These are phyloP conservation scores for Spergularia marina DNA, from an alignment of 148 eudicot species.

Conservation along the genomic window DNA sequence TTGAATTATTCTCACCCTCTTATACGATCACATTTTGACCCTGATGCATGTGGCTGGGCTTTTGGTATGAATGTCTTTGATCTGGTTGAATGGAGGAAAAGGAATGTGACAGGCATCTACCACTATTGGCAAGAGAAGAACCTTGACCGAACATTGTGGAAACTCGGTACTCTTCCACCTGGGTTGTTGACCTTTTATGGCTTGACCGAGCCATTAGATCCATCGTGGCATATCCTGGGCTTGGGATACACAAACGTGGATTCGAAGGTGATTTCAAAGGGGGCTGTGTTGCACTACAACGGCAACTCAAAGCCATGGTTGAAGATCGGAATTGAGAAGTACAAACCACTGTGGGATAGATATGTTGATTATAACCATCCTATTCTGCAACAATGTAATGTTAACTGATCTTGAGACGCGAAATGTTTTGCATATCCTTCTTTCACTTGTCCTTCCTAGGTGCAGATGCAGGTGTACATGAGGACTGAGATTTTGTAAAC, in stretches of 20 bases:
- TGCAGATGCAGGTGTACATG: slow-evolving; percentile 12
- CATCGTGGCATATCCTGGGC: slow-evolving; percentile 73
- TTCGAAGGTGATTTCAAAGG: slow-evolving; percentile 56
- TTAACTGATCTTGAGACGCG: slow-evolving; percentile 44
- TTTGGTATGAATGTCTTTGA: slow-evolving; percentile 90
- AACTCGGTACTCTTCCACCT: slow-evolving; percentile 81
- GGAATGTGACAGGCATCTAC: slow-evolving; percentile 80
- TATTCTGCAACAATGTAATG: slow-evolving; percentile 70
- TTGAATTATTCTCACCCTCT: slow-evolving; percentile 85
- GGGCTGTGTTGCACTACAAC: slow-evolving; percentile 78
- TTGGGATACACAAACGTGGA: slow-evolving; percentile 80
- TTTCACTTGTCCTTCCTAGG: neutral
- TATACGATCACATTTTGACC: slow-evolving; percentile 77
- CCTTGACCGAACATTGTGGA: slow-evolving; percentile 75
- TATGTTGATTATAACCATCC: slow-evolving; percentile 67
- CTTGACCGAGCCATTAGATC: slow-evolving; percentile 66
- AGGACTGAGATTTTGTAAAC: slow-evolving; percentile 17
- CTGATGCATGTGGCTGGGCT: slow-evolving; percentile 95
- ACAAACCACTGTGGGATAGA: slow-evolving; percentile 77
- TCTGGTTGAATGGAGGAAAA: slow-evolving; percentile 77
- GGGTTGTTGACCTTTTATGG: slow-evolving; percentile 86
- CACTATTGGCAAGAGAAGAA: slow-evolving; percentile 95
- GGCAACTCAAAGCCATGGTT: slow-evolving; percentile 91
- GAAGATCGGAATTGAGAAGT: slow-evolving; percentile 81
- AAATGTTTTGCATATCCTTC: neutral